Base-by-base conservation (phyloP, 768 basidiomycete species). In the Mycena alexandri region DNA sequence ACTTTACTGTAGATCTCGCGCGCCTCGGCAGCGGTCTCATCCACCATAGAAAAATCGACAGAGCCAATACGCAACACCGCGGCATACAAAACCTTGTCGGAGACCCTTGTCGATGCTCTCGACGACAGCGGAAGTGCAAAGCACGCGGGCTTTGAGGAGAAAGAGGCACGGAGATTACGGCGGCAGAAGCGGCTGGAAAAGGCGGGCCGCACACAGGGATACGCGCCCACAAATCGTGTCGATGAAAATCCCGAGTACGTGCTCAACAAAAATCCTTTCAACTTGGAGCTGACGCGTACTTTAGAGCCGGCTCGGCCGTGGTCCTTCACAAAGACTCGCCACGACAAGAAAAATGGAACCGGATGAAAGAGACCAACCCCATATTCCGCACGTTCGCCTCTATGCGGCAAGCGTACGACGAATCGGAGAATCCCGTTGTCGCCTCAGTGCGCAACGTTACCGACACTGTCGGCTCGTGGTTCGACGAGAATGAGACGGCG, bases 401-500 rank as follows among this genome's bases (percentile, higher is more conserved):
- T 43, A 78, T 94, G 55, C 88, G 89, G 13, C 86, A 91, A 71
- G 82, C 88, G 25, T 99, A 91, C 75, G 90, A 96, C 73, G 96
- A 98, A 73, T 97, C 96, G 3, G 98, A 99, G 77, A 92, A 96
- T 74, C 93, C 96, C 7, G 83, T 98, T 60, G 85, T 99, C 29
- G 86, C 90, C 5, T 89, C 90, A 17, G 75, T 98, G 61, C 92
- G 98, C 43, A 85, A 87, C 9, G 91, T 98, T 55, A 96, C 96
- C 2, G 85, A 90, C 47, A 92, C 92, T 0, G 85, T 99, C 56
- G 95, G 94, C 3, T 89, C 91, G 3, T 94, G 92, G 90, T 95
- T 95, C 73, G 97, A 99, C 65, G 98, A 99, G 82, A 99, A 94
- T 75, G 98, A 99, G 82, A 96, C 92, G 51, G 98, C 98, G n/a